Conservation (phyloP, 1,139 yeast genomes). For the Yamadazyma spencermartinsiae region DNA sequence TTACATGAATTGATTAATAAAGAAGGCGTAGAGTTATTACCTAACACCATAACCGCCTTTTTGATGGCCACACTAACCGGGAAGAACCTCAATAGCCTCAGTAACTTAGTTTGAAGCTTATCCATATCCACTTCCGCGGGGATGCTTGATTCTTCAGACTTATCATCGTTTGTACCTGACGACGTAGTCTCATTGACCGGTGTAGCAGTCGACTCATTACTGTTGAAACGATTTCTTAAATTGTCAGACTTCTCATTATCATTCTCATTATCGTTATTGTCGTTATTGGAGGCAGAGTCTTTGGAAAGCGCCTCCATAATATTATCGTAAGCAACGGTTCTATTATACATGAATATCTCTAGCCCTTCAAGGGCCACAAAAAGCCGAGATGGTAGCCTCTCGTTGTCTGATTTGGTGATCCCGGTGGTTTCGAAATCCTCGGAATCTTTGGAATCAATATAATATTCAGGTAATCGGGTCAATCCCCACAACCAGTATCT, state of each 20-base stretch:
- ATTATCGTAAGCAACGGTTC: constrained; percentile 73
- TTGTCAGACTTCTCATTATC: neutral
- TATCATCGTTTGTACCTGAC: constrained; percentile 1
- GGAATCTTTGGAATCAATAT: constrained; percentile 22
- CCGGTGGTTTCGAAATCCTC: constrained; percentile 23
- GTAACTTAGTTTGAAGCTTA: constrained; percentile 7
- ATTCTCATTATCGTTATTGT: constrained; percentile 1
- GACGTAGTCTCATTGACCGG: constrained; percentile 2
- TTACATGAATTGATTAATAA: constrained; percentile 63
- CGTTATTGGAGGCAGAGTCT: constrained; percentile 15
- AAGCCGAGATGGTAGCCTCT: constrained; percentile 59
- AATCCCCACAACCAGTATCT: constrained; percentile 72
- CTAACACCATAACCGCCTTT: constrained; percentile 74
- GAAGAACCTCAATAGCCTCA: constrained; percentile 38
- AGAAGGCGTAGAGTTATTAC: constrained; percentile 77
- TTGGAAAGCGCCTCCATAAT: constrained; percentile 47
- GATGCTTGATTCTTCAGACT: constrained; percentile 6
- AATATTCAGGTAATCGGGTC: constrained; percentile 49
- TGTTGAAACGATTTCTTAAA: constrained; percentile 3
- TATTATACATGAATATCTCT: constrained; percentile 79
- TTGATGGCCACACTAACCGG: constrained; percentile 62
- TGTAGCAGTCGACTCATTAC: neutral
- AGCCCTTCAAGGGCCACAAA: constrained; percentile 67
- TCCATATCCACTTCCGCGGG: constrained; percentile 3
- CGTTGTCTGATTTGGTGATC: constrained; percentile 30